A percentile compares a stretch with the other conserved stretches of the same genome.
These are phyloP conservation scores for Arabidopsis suecica DNA, from an alignment of 345 rosid species.

Conservation along the genomic window DNA sequence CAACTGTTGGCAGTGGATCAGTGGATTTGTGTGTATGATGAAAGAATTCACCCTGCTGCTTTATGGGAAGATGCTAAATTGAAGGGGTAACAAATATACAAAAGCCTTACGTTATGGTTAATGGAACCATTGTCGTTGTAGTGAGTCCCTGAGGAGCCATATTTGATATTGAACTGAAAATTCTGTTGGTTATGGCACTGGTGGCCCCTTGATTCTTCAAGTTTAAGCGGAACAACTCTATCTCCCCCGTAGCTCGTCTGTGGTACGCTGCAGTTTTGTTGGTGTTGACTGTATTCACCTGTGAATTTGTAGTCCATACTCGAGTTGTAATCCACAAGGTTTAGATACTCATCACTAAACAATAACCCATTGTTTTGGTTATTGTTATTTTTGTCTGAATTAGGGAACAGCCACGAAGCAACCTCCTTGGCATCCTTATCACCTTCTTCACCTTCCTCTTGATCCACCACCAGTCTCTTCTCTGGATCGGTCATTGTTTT, in stretches of 20 bases:
- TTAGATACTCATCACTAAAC: slow-evolving; percentile 68
- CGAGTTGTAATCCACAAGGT: slow-evolving; percentile 67
- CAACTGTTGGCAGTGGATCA: background rate
- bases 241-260: slow-evolving; percentile 63
- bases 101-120: slow-evolving; percentile 60
- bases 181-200: slow-evolving; percentile 50
- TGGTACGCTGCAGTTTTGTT: slow-evolving; percentile 45
- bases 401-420: slow-evolving; percentile 70
- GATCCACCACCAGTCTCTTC: slow-evolving; percentile 44
- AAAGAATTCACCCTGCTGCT: slow-evolving; percentile 13
- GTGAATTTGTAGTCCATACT: slow-evolving; percentile 55
- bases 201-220: slow-evolving; percentile 51
- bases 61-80: slow-evolving; percentile 9
- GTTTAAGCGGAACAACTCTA: slow-evolving; percentile 71
- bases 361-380: slow-evolving; percentile 51
- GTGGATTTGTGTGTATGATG: background rate
- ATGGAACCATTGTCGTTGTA: slow-evolving; percentile 54
- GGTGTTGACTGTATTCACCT: slow-evolving; percentile 50
- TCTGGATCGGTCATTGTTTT: slow-evolving; percentile 28
- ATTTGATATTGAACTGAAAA: slow-evolving; percentile 53
- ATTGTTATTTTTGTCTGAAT: slow-evolving; percentile 56
- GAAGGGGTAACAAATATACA: slow-evolving; percentile 16
- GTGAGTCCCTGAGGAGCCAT: slow-evolving; percentile 54
- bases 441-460: slow-evolving; percentile 45
- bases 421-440: slow-evolving; percentile 74